phyloP scores from a whole-genome alignment of 371 early-diverging fungal species.

The Actinomucor elegans region DNA sequence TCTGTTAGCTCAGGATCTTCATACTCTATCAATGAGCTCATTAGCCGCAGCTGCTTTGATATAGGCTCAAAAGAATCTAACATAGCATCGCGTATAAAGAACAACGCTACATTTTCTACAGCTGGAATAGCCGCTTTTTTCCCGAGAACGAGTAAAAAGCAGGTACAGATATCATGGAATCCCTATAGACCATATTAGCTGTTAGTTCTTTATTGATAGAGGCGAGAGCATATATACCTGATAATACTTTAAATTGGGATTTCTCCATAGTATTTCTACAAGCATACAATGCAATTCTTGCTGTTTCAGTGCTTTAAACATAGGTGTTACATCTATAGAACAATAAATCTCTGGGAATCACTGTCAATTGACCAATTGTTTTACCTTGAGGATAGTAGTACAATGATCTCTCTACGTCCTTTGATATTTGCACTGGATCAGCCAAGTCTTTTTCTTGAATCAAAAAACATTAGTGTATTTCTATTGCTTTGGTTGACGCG shows the following conservation, averaged over 20 bases:
- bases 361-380: no score
- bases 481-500: not conserved
- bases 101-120: slow-evolving; percentile 50
- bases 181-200: slow-evolving; percentile 24
- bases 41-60: slow-evolving; percentile 43
- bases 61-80: slow-evolving; percentile 52
- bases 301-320: slow-evolving; percentile 45
- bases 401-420: slow-evolving; percentile 52
- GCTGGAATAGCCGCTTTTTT: slow-evolving; percentile 55
- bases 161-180: slow-evolving; percentile 55
- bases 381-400: slow-evolving; percentile 54
- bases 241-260: slow-evolving; percentile 49
- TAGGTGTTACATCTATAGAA: slow-evolving; percentile 42
- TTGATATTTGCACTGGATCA: slow-evolving; percentile 49
- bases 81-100: slow-evolving; percentile 54
- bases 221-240: slow-evolving; percentile 47
- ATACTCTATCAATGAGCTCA: slow-evolving; percentile 48
- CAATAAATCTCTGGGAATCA: no score
- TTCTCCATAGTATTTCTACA: slow-evolving; percentile 53
- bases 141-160: slow-evolving; percentile 50
- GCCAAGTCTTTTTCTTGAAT: slow-evolving; percentile 46
- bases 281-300: slow-evolving; percentile 50
- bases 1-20: slow-evolving; percentile 40
- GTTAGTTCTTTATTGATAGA: no score
- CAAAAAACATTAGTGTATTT: not conserved